Percentiles rank a stretch among this genome's conserved stretches.
Evolutionary conservation across 805 yeast species (phyloP).

Genomic region (Metschnikowia gelsemii): DNA sequence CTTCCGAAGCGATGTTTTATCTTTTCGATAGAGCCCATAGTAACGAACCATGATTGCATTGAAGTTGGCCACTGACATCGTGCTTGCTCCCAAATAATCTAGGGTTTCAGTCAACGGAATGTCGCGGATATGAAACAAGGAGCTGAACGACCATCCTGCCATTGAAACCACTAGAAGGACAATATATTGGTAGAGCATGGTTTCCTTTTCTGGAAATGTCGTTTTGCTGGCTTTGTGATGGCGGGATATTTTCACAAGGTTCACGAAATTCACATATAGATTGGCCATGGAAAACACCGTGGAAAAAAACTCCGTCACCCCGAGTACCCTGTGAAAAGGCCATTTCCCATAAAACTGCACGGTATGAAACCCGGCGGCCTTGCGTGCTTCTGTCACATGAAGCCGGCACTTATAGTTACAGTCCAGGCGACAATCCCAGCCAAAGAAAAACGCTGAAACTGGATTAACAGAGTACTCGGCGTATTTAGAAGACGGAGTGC

Average conservation of each 20-base stretch:
- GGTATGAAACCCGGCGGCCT: constrained; percentile 21
- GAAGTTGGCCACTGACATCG: constrained; percentile 36
- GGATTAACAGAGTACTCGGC: constrained; percentile 17
- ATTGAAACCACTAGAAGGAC: constrained; percentile 28
- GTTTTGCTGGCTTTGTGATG: constrained; percentile 26
- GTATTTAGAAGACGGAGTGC: constrained; percentile 17
- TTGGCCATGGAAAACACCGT: constrained; percentile 37
- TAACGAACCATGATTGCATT: constrained; percentile 34
- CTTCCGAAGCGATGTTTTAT: constrained; percentile 11
- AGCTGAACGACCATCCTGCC: constrained; percentile 40
- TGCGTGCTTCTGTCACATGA: constrained; percentile 27
- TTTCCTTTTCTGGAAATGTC: constrained; percentile 16
- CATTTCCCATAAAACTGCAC: constrained; percentile 47
- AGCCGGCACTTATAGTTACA: constrained; percentile 44
- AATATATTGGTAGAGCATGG: constrained; percentile 34
- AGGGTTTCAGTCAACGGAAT: constrained; percentile 37
- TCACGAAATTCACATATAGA: constrained; percentile 33
- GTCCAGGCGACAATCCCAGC: constrained; percentile 38
- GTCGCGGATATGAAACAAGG: constrained; percentile 41
- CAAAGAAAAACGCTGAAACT: constrained; percentile 22
- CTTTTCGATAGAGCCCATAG: constrained; percentile 26
- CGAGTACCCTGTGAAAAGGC: constrained; percentile 41
- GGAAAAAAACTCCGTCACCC: constrained; percentile 38
- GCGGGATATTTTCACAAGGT: constrained; percentile 26
- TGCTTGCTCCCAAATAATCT: constrained; percentile 44